phyloP scores from a whole-genome alignment of 192 early-diverging fungal genomes.

The Phycomyces blakesleeanus region DNA sequence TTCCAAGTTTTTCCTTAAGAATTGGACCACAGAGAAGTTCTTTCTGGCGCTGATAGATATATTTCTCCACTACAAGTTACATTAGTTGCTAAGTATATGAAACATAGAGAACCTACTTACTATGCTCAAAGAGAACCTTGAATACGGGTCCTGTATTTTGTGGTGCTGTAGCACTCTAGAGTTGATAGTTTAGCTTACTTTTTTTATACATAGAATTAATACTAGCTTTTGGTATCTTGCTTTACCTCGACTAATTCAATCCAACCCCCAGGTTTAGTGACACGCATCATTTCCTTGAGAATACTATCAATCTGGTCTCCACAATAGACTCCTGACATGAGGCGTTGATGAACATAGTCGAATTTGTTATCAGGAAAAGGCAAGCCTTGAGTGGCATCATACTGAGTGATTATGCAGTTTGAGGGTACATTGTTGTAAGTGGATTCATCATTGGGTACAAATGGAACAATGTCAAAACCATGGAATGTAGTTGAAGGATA shows the following conservation, averaged over 20 bases:
- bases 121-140: not conserved
- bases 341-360: conserved; percentile 8
- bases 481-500: conserved; percentile 12
- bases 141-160: conserved; percentile 12
- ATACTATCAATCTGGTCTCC: not conserved
- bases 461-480: conserved; percentile 12
- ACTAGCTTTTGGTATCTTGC: not conserved
- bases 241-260: conserved; percentile 20
- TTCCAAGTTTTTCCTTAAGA: not conserved
- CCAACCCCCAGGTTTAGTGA: conserved; percentile 19
- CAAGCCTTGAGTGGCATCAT: not conserved
- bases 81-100: too few relatives aligned
- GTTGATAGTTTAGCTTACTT: not conserved
- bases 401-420: conserved; percentile 2
- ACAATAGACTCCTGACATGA: conserved; percentile 8
- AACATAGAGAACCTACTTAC: too few relatives aligned
- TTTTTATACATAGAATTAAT: too few relatives aligned
- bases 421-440: not conserved
- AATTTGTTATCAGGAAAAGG: conserved; percentile 9
- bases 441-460: not conserved
- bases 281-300: conserved; percentile 11
- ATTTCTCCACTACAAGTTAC: too few relatives aligned
- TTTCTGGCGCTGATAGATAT: too few relatives aligned
- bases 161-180: too few relatives aligned
- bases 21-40: not conserved